phyloP scores from a whole-genome alignment of 768 basidiomycete genomes.

The Daedaleopsis sinensis region DNA sequence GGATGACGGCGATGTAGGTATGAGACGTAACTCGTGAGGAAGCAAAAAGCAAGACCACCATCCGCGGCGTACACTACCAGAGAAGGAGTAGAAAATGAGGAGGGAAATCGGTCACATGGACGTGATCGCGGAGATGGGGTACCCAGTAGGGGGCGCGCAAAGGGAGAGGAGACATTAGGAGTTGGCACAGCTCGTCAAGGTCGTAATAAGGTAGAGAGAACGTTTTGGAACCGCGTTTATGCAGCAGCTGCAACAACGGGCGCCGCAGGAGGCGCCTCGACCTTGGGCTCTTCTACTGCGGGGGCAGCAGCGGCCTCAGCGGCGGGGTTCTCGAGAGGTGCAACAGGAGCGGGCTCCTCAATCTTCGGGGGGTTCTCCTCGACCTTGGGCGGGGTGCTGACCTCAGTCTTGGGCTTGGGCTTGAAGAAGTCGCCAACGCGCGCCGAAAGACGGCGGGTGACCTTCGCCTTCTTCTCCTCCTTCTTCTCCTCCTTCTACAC shows the following conservation, averaged over 20 bases:
- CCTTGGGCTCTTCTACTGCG: conserved; percentile 34
- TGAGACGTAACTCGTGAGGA: conserved; percentile 54
- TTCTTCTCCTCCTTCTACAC: conserved; percentile 49
- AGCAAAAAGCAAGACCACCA: conserved; percentile 51
- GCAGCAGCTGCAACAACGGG: conserved; percentile 81
- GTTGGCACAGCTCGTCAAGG: conserved; percentile 36
- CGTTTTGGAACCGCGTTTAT: conserved; percentile 48
- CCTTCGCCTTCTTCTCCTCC: conserved; percentile 52
- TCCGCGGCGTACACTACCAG: conserved; percentile 48
- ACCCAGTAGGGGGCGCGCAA: conserved; percentile 25
- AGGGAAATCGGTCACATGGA: conserved; percentile 29
- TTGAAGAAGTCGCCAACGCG: conserved; percentile 87
- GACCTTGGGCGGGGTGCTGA: conserved; percentile 74
- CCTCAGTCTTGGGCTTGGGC: conserved; percentile 66
- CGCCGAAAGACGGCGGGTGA: conserved; percentile 81
- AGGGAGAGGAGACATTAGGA: conserved; percentile 31
- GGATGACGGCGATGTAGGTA: conserved; percentile 48
- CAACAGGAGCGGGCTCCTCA: conserved; percentile 79
- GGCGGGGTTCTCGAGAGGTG: conserved; percentile 82
- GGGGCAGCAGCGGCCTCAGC: conserved; percentile 45
- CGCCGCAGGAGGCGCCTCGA: conserved; percentile 51
- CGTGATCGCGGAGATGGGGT: conserved; percentile 37
- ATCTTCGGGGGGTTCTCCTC: conserved; percentile 90
- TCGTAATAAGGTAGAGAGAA: conserved; percentile 42
- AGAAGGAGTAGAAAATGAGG: conserved; percentile 40